phyloP scores from a whole-genome alignment of 2,329 filamentous ascomycete genomes.

The Aureobasidium lini region DNA sequence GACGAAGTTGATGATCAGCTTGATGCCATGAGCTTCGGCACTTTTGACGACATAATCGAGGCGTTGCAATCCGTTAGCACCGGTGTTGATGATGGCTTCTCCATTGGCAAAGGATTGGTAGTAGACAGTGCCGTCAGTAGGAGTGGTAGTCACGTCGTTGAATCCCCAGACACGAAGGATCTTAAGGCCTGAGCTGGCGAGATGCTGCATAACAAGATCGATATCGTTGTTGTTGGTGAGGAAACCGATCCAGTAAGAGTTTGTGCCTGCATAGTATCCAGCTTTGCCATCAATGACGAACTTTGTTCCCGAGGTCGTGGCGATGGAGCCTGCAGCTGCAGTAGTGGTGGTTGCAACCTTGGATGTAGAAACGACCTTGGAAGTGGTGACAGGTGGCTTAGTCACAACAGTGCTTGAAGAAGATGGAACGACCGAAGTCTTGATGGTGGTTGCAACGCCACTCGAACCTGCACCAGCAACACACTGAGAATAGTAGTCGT shows the following conservation, averaged over 20 bases:
- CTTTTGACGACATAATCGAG: constrained; percentile 57
- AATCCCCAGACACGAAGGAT: constrained; percentile 57
- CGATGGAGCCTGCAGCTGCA: constrained; percentile 13
- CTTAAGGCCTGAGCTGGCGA: constrained; percentile 28
- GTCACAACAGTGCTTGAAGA: background rate
- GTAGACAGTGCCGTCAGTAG: constrained; percentile 39
- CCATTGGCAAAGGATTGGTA: constrained; percentile 37
- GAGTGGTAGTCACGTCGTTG: constrained; percentile 47
- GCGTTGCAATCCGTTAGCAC: constrained; percentile 53
- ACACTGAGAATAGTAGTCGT: constrained; percentile 44
- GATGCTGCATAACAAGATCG: constrained; percentile 31
- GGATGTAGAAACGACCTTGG: background rate
- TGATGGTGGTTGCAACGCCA: background rate
- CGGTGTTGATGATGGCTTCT: constrained; percentile 55
- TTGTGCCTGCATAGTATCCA: constrained; percentile 47
- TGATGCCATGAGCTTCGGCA: constrained; percentile 53
- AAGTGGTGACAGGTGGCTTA: constrained; percentile 3
- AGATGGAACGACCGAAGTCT: background rate
- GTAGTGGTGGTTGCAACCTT: constrained; percentile 1
- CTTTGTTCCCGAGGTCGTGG: constrained; percentile 19
- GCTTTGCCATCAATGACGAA: constrained; percentile 39
- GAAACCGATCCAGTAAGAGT: constrained; percentile 51
- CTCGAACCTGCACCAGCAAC: constrained; percentile 8
- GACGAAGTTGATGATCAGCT: constrained; percentile 58
- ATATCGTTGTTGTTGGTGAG: constrained; percentile 48